phyloP scores from a whole-genome alignment of 1,284 basidiomycete species.

The Leucoagaricus sp. region DNA sequence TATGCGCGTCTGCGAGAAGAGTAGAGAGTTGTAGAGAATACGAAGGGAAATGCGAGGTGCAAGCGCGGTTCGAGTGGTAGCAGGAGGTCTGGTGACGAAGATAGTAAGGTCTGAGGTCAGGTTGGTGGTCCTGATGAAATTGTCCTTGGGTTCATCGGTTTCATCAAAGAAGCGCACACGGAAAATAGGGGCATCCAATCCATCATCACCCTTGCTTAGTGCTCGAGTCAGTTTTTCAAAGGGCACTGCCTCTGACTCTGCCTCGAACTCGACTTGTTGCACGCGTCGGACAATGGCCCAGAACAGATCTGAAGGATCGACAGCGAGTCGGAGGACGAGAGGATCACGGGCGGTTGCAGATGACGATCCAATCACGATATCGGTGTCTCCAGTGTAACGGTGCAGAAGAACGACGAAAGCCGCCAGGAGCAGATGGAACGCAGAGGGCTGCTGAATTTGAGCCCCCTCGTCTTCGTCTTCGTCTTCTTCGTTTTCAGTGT shows the following conservation, averaged over 20 bases:
- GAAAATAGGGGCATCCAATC: conserved; percentile 74
- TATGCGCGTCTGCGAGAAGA: conserved; percentile 86
- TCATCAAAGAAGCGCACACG: conserved; percentile 97
- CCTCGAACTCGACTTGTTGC: conserved; percentile 85
- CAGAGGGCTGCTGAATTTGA: conserved; percentile 63
- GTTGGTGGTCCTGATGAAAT: conserved; percentile 79
- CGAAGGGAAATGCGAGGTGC: conserved; percentile 83
- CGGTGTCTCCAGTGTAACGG: conserved; percentile 95
- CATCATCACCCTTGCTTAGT: conserved; percentile 66
- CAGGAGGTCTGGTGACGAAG: conserved; percentile 67
- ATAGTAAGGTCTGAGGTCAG: conserved; percentile 92
- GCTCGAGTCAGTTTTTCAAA: conserved; percentile 81
- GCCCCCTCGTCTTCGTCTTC: conserved; percentile 54
- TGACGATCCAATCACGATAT: conserved; percentile 92
- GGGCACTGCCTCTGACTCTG: conserved; percentile 81
- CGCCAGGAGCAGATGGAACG: conserved; percentile 90
- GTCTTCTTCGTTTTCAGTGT: conserved; percentile 56
- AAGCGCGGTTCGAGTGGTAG: conserved; percentile 71
- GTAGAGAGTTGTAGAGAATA: conserved; percentile 92
- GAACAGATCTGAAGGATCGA: conserved; percentile 90
- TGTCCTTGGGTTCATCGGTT: conserved; percentile 72
- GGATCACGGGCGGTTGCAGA: conserved; percentile 80
- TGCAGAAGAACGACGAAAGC: conserved; percentile 92
- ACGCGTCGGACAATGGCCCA: conserved; percentile 90
- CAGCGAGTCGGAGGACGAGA: conserved; percentile 81